phyloP scores from a whole-genome alignment of 2,329 filamentous ascomycete species.

The Diaporthe sp. region DNA sequence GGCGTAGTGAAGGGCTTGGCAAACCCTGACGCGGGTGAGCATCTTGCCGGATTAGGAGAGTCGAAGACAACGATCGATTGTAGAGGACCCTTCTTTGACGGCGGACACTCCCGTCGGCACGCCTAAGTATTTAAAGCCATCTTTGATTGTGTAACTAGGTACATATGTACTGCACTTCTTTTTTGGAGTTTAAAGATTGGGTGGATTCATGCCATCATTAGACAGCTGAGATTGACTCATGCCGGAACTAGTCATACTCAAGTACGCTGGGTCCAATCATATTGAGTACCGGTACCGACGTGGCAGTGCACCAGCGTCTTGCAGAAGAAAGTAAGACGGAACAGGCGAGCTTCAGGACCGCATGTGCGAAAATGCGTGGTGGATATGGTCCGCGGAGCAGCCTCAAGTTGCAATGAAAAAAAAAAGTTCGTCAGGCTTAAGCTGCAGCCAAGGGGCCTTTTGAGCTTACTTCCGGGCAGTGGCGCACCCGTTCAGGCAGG shows the following conservation, averaged over 20 bases:
- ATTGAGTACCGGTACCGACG: background rate
- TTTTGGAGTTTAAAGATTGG: background rate
- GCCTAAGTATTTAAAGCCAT: background rate
- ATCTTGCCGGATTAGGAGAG: background rate
- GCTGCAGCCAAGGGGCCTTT: background rate
- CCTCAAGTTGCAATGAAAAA: background rate
- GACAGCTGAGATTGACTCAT: background rate
- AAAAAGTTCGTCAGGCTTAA: background rate
- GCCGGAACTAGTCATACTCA: background rate
- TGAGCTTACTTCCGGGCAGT: background rate
- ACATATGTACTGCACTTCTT: background rate
- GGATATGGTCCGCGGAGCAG: background rate
- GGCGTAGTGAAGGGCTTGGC: conserved; percentile 4
- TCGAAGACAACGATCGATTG: background rate
- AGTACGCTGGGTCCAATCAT: background rate
- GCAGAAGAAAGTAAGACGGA: background rate
- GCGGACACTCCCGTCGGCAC: background rate
- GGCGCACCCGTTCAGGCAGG: background rate
- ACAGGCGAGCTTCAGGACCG: background rate
- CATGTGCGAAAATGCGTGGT: background rate
- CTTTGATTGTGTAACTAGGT: background rate
- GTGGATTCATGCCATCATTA: background rate
- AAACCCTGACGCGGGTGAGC: background rate
- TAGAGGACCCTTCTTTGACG: background rate
- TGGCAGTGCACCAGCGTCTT: background rate